Evolutionary conservation across 2,329 filamentous ascomycete genomes (phyloP).

Genomic region (Paraphoma chrysanthemicola): DNA sequence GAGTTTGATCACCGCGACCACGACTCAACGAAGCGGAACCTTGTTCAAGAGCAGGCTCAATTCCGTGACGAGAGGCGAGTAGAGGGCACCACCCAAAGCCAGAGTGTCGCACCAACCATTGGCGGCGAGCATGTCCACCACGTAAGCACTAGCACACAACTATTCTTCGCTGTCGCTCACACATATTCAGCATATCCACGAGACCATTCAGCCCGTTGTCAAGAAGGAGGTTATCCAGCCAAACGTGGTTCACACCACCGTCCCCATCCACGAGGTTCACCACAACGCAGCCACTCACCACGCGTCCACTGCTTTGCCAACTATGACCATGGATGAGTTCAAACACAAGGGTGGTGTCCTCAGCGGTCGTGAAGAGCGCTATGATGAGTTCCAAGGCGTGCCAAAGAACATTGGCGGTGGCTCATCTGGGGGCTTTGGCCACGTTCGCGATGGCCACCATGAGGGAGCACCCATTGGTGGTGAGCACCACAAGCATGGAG

Average conservation of each 20-base stretch:
- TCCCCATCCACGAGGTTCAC: conserved; percentile 75
- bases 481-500: conserved; percentile 23
- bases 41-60: conserved; percentile 58
- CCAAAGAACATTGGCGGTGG: conserved; percentile 57
- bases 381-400: conserved; percentile 68
- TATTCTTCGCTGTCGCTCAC: conserved; percentile 8
- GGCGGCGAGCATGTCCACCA: conserved; percentile 71
- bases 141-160: conserved; percentile 18
- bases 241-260: conserved; percentile 72
- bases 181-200: conserved; percentile 60
- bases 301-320: conserved; percentile 67
- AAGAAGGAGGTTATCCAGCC: conserved; percentile 74
- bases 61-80: conserved; percentile 61
- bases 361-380: conserved; percentile 61
- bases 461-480: conserved; percentile 18
- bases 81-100: conserved; percentile 58
- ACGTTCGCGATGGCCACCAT: conserved; percentile 22
- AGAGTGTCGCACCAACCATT: conserved; percentile 57
- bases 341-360: conserved; percentile 62
- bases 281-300: conserved; percentile 73
- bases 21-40: conserved; percentile 34
- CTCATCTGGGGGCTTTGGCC: conserved; percentile 20
- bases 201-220: conserved; percentile 74
- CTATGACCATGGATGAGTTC: conserved; percentile 71
- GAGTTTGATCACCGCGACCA: conserved; percentile 67